Evolutionary conservation across 2,329 filamentous ascomycete genomes (phyloP), one percentile per base, ranked within the genome.

Genomic region (Cladosporium velox): DNA sequence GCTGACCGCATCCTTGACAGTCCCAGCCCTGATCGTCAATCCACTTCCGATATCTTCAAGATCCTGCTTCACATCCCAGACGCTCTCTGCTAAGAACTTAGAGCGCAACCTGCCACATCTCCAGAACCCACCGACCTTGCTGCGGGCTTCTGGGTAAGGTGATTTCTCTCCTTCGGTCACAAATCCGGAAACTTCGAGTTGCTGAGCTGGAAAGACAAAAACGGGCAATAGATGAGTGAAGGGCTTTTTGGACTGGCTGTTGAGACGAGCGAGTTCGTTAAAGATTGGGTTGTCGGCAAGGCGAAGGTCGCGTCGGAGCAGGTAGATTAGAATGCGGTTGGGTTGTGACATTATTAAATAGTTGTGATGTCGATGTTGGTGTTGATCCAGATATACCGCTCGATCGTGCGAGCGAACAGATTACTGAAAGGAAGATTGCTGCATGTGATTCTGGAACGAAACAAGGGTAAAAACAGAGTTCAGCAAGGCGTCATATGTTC

Each of bases 101-200:
- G 87, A 87, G 41, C 91, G 85, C 72, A 91, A 86, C 5, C 87
- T 87, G 2, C 91, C 91, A 71, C 90, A 92, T 74, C 91, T 83
- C 88, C 89, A 92, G 73, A 91, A 91, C 1, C 83, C 80, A 14
- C 84, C 89, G 3, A 90, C 79, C n/a, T 82, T 76, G 71, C 89
- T 91, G 66, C 85, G 83, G 3, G 91, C 90, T 72, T 88, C 86
- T 0, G 88, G 88, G 68, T 90, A 93, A 0, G 91, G 91, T 7
- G 84, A 90, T 59, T 80, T 78, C 71, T 12, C 81, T 79, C 55
- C 83, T 75, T 55, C 72, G 15, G 79, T 77, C n/a, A 93, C 78
- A 72, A 94, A 91, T 1, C 91, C 91, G 0, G 89, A 90, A 0
- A 91, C 82, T 74, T 94, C 91, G 26, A 93, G 80, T 71, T 94